Base-by-base conservation (phyloP, 75 land plant genomes). In the Cunninghamia lanceolata region DNA sequence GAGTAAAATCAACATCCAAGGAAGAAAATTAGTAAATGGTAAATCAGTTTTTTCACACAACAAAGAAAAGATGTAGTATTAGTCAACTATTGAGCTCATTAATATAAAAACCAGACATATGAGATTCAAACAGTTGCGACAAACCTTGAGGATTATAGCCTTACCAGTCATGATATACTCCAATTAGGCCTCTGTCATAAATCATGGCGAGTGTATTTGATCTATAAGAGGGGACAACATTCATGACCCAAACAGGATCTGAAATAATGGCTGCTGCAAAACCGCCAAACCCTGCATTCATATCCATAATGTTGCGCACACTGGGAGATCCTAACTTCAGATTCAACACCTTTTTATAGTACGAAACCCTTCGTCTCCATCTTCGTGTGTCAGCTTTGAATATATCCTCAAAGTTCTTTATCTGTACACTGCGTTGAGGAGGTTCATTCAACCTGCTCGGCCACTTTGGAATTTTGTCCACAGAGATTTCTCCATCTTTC, bases 171-270 rank as follows among this genome's bases (percentile, higher is more conserved):
- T 97, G 99, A 83, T 92, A 90, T 53, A 97, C 93, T 82, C 99
- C 99, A 85, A 97, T 93, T 28, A 97, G 89, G 21, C 99, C 99
- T 87, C 99, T 89, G 86, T 96, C 99, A 89, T 90, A 96, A 47
- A 97, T 94, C 2, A 93, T 92, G 42, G 85, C 89, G 25, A 97
- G 90, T 28, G 99, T 97, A 45, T 90, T 89, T 45, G 91, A 86
- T 56, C 89, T 90, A 70, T 63, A 87, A 53, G 91, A 82, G 86
- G 99, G 99, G 79, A 96, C 93, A 82, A 97, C 96, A 86, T 97
- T 97, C 99, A 97, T 97, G 34, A 97, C 98, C 99, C 99, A 97
- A 28, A 97, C 94, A 89, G 96, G 96, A 74, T 94, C 96, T 50
- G 92, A 85, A 34, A 82, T 34, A 21, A 97, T 42, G 43, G 95